Percentiles rank a stretch among this genome's conserved stretches.
Conservation (phyloP, 1,284 basidiomycete species). For the Thelephora terrestris region DNA sequence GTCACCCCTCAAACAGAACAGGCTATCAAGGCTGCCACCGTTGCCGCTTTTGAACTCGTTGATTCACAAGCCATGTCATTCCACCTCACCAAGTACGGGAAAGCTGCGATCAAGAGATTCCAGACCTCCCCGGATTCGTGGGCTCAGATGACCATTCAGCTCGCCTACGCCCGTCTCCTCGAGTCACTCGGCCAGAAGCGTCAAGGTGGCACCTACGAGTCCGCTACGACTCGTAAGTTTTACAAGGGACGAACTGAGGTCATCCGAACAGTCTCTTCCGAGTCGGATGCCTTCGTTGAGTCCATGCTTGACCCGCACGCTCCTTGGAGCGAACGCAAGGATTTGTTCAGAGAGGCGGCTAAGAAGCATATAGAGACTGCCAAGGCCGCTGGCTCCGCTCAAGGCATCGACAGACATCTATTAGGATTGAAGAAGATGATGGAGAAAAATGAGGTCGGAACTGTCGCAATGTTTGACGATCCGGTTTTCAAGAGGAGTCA, state of each 20-base stretch:
- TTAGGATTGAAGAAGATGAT: constrained; percentile 64
- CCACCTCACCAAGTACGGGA: constrained; percentile 71
- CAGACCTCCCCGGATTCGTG: constrained; percentile 86
- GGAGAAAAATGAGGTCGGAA: constrained; percentile 41
- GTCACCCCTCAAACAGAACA: constrained; percentile 35
- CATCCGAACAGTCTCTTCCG: constrained; percentile 67
- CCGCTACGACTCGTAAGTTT: constrained; percentile 78
- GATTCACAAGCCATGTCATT: constrained; percentile 60
- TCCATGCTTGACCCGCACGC: constrained; percentile 55
- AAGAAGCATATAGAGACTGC: constrained; percentile 66
- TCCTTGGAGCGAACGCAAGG: constrained; percentile 36
- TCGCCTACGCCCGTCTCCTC: constrained; percentile 71
- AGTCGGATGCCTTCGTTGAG: constrained; percentile 63
- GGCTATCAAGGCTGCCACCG: constrained; percentile 49
- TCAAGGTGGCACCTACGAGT: constrained; percentile 75
- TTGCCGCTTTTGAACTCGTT: constrained; percentile 51
- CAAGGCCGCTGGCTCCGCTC: constrained; percentile 57
- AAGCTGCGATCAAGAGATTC: constrained; percentile 79
- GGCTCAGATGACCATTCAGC: constrained; percentile 83
- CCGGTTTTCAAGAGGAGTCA: constrained; percentile 57
- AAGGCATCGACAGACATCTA: constrained; percentile 79
- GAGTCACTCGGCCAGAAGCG: constrained; percentile 25
- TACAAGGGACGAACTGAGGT: constrained; percentile 84
- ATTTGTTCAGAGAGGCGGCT: constrained; percentile 55
- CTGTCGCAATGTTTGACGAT: constrained; percentile 60